Evolutionary conservation across 2,329 filamentous ascomycete genomes (phyloP).

Genomic region (Colletotrichum neosansevieriae): DNA sequence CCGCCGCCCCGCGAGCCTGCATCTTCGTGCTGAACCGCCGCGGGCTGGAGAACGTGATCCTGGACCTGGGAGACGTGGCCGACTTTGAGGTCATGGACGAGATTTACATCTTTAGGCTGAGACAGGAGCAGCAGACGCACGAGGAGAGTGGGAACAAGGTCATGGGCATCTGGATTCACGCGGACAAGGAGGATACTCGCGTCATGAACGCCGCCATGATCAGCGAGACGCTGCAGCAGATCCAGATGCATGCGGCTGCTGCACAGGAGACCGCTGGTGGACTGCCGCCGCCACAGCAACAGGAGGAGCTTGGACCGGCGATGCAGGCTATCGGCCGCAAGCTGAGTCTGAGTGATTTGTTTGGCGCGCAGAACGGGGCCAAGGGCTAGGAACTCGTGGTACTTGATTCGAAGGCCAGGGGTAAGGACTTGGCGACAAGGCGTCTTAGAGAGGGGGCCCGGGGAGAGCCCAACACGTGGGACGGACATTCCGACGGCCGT

Average conservation of each 20-base stretch:
- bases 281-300: constrained; percentile 7
- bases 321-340: constrained; percentile 59
- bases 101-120: constrained; percentile 63
- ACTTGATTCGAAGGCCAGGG: not conserved
- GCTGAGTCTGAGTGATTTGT: constrained; percentile 60
- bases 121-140: constrained; percentile 46
- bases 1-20: constrained; percentile 59
- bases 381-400: constrained; percentile 38
- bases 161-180: constrained; percentile 68
- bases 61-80: constrained; percentile 70
- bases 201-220: constrained; percentile 56
- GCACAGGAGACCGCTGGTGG: not conserved
- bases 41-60: constrained; percentile 76
- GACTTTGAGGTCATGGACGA: constrained; percentile 73
- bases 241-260: constrained; percentile 34
- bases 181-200: constrained; percentile 59
- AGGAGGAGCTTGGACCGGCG: constrained; percentile 50
- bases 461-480: not conserved
- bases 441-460: not conserved
- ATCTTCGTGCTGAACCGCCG: constrained; percentile 81
- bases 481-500: not conserved
- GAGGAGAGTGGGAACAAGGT: constrained; percentile 53
- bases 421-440: not conserved
- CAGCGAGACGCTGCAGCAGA: constrained; percentile 54
- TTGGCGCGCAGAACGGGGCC: constrained; percentile 49